Conservation (phyloP, 495 filamentous ascomycete genomes). For the Pyrenula aspistea region DNA sequence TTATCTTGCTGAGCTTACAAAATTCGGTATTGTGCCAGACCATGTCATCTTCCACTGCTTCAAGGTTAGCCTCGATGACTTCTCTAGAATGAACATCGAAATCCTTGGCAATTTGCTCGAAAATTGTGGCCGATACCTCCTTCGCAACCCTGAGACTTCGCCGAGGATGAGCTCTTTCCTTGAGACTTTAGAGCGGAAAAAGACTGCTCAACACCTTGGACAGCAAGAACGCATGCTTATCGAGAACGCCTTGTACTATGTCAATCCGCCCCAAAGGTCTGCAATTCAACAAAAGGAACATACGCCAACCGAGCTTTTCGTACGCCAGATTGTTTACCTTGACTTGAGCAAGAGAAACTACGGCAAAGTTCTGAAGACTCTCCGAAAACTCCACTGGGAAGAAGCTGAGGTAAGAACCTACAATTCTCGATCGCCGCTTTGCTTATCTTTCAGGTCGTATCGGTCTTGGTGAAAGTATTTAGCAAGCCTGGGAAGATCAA, state of each 20-base stretch:
- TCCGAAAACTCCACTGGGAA: conserved; percentile 96
- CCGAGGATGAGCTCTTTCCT: conserved; percentile 88
- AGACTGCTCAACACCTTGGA: conserved; percentile 84
- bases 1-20: conserved; percentile 93
- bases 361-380: conserved; percentile 81
- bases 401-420: conserved; percentile 56
- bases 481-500: conserved; percentile 94
- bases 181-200: conserved; percentile 92
- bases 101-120: conserved; percentile 96
- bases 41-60: conserved; percentile 98
- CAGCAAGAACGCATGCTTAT: conserved; percentile 97
- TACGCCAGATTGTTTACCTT: conserved; percentile 79
- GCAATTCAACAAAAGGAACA: conserved; percentile 95
- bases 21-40: conserved; percentile 95
- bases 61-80: conserved; percentile 94
- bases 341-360: conserved; percentile 93
- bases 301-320: conserved; percentile 82
- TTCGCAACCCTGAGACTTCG: conserved; percentile 87
- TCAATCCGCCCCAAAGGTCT: conserved; percentile 85
- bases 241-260: conserved; percentile 97
- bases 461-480: conserved; percentile 80
- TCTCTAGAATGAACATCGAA: conserved; percentile 96
- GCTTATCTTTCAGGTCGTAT: conserved; percentile 48
- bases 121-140: conserved; percentile 89
- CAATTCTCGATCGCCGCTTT: not conserved